A percentile compares a stretch with the other conserved stretches of the same genome.
These are phyloP conservation scores for Parachaetomium inaequale DNA, from an alignment of 495 filamentous ascomycete species.

Conservation along the genomic window DNA sequence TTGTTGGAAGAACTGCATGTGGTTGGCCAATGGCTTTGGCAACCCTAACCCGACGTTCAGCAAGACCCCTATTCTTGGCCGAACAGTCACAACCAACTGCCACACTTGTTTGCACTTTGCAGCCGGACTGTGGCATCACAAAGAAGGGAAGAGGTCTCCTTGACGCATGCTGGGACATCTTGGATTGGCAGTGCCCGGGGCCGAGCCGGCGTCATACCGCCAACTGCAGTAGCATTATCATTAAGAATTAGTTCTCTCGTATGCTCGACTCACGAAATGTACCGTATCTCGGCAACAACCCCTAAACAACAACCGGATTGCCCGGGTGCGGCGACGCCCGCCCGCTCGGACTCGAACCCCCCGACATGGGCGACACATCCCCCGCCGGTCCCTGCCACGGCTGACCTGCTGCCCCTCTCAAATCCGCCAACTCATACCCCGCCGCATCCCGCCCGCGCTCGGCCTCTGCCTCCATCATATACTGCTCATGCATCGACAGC, in stretches of 20 bases:
- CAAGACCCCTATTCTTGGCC: too few species aligned
- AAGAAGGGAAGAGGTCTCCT: too few species aligned
- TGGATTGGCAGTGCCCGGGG: too few species aligned
- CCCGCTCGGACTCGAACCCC: background rate
- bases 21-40: too few species aligned
- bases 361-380: background rate
- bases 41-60: too few species aligned
- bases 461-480: background rate
- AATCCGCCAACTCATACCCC: slow-evolving; percentile 1
- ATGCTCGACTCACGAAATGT: background rate
- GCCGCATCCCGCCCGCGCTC: background rate
- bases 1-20: background rate
- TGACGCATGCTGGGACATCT: too few species aligned
- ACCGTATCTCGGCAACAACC: background rate
- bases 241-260: background rate
- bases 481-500: background rate
- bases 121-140: too few species aligned
- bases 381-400: background rate
- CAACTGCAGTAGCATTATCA: background rate
- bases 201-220: too few species aligned
- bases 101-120: too few species aligned
- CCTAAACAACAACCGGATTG: slow-evolving; percentile 6
- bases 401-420: background rate
- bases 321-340: slow-evolving; percentile 8
- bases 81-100: too few species aligned